A percentile compares a stretch with the other conserved stretches of the same genome.
Evolutionary conservation across 495 filamentous ascomycete genomes (phyloP).

Genomic region (Daldinia childiae): DNA sequence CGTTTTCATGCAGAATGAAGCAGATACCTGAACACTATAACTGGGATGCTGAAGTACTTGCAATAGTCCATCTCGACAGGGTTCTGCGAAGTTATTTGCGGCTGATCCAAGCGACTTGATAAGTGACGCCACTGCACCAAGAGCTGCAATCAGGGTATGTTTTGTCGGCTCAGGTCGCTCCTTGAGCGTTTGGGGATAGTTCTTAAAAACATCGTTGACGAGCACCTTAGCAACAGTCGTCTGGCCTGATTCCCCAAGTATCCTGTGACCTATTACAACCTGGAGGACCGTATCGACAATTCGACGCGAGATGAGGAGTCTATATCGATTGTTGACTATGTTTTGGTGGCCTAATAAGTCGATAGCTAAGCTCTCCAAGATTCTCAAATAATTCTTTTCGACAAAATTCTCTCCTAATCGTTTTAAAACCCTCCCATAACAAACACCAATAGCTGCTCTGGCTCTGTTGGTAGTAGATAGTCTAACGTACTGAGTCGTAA

Average conservation of each 20-base stretch:
- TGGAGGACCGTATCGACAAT: conserved; percentile 86
- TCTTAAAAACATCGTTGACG: conserved; percentile 89
- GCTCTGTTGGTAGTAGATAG: conserved; percentile 81
- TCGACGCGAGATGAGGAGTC: conserved; percentile 83
- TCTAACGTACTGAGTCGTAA: conserved; percentile 84
- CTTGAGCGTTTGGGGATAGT: conserved; percentile 92
- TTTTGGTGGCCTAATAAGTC: conserved; percentile 81
- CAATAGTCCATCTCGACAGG: conserved; percentile 84
- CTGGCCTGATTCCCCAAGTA: conserved; percentile 89
- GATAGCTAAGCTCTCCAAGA: conserved; percentile 80
- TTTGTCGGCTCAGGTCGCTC: conserved; percentile 92
- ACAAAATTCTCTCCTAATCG: conserved; percentile 78
- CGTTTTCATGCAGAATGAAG: conserved; percentile 81
- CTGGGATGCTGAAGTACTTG: conserved; percentile 94
- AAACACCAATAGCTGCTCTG: conserved; percentile 84
- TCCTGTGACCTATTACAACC: conserved; percentile 79
- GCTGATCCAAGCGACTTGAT: conserved; percentile 85
- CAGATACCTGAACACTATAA: conserved; percentile 93
- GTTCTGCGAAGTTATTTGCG: conserved; percentile 76
- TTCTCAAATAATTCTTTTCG: conserved; percentile 79
- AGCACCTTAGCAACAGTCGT: conserved; percentile 80
- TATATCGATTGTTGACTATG: conserved; percentile 86
- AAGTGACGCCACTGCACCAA: conserved; percentile 82
- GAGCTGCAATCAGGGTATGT: conserved; percentile 77
- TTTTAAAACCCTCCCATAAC: conserved; percentile 82